Evolutionary conservation across 225 moss, liverwort and hornwort species (phyloP), one percentile per base, ranked within the genome.

Genomic region (Takakia lepidozioides): DNA sequence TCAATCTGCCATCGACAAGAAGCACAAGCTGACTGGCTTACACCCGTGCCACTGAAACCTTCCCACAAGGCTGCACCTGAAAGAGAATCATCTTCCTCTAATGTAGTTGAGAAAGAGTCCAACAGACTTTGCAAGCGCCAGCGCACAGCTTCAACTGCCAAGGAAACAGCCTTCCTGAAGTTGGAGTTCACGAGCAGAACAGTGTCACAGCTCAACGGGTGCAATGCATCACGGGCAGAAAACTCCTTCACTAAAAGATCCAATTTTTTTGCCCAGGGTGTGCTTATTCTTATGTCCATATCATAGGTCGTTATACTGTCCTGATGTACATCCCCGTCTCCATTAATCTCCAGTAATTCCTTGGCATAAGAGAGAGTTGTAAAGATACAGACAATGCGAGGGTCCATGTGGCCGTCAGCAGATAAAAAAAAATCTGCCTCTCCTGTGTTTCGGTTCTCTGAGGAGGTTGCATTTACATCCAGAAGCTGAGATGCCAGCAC

Each of bases 1-100:
- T 93, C 93, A 29, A 83, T 83, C 67, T 88, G 93, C 93, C 93
- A 93, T 43, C 88, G 85, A 68, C 93, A 93, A 46, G 78, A 49
- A 19, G 83, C 62, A 70, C 93, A 93, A 37, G 81, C 78, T 43
- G 87, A 65, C 49, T 79, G 63, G 53, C 75, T 83, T 63, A 54
- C 58, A 48, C 66, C 88, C 42, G 60, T 54, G 39, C 73, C 72
- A 64, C 60, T 71, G 30, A 76, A 73, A 24, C 88, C 86, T 58
- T 93, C 93, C 93, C 93, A 93, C 18, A 55, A 57, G 51, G 83
- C 83, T 55, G 72, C 86, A 50, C 75, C 69, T 60, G 86, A 49
- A 43, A 93, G 61, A 42, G 25, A 19, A 60, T 65, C 58, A 51
- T 93, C 93, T 64, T 93, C 93, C 51, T 51, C 69, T 16, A 79